A percentile compares a stretch with the other conserved stretches of the same genome.
Evolutionary conservation across 768 basidiomycete species (phyloP).

Genomic region (Podaxis mareebaensis): DNA sequence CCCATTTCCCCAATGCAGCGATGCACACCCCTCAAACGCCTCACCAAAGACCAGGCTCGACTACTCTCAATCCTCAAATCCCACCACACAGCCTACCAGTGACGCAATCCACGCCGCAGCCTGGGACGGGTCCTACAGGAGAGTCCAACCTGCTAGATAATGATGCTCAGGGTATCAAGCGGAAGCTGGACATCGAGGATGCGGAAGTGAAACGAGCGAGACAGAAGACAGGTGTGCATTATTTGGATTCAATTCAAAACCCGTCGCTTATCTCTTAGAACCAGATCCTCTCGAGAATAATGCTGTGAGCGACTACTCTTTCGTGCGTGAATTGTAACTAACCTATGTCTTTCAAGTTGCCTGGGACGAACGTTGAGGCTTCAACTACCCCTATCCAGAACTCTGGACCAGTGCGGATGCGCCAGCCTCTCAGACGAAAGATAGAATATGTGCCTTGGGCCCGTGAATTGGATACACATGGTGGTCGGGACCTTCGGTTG

Average conservation of each 20-base stretch:
- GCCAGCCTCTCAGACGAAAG: conserved; percentile 68
- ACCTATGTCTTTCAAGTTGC: conserved; percentile 23
- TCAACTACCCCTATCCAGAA: conserved; percentile 23
- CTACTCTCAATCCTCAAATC: conserved; percentile 11
- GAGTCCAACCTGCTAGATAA: conserved; percentile 52
- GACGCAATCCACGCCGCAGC: conserved; percentile 11
- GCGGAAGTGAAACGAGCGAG: conserved; percentile 68
- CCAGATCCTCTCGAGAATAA: conserved; percentile 48
- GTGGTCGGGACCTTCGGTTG: conserved; percentile 75
- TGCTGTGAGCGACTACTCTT: conserved; percentile 37
- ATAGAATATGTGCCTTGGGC: conserved; percentile 86
- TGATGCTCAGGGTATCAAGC: conserved; percentile 67
- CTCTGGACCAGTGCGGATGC: conserved; percentile 33
- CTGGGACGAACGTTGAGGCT: conserved; percentile 27
- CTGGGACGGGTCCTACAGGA: conserved; percentile 13
- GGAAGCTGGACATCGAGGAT: conserved; percentile 70
- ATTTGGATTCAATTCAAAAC: conserved; percentile 4
- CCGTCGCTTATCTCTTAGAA: not conserved
- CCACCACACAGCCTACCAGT: conserved; percentile 15
- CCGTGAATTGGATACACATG: conserved; percentile 72
- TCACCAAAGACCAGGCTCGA: conserved; percentile 14
- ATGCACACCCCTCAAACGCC: conserved; percentile 17
- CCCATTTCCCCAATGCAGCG: conserved; percentile 11
- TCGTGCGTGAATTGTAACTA: conserved; percentile 8
- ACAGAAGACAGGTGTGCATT: conserved; percentile 66